phyloP scores from a whole-genome alignment of 352 stramenopile genomes.

The Phytophthora nicotianae region DNA sequence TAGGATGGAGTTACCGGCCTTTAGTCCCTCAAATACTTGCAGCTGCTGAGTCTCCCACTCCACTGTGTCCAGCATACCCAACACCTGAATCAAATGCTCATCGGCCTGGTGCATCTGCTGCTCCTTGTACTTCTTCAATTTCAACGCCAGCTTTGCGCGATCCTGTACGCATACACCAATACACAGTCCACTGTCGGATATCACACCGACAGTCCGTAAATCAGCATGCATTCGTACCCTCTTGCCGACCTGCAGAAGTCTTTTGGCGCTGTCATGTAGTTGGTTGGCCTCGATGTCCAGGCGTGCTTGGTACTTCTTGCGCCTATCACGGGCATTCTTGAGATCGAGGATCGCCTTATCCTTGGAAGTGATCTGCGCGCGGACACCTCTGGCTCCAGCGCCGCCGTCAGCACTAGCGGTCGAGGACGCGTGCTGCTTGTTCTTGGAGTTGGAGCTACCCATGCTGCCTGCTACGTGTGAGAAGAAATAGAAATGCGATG shows the following conservation, averaged over 20 bases:
- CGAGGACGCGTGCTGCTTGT: conserved; percentile 35
- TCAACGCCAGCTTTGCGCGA: conserved; percentile 84
- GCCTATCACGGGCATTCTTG: conserved; percentile 88
- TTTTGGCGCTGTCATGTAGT: conserved; percentile 80
- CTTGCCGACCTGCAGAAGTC: conserved; percentile 71
- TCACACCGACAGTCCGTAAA: not conserved
- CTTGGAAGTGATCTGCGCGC: conserved; percentile 81
- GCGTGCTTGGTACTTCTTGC: conserved; percentile 84
- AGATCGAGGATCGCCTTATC: conserved; percentile 90
- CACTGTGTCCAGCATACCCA: conserved; percentile 88
- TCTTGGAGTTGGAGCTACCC: conserved; percentile 66
- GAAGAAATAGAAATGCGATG: conserved; percentile 3
- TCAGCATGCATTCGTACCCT: conserved; percentile 35
- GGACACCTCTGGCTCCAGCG: conserved; percentile 30
- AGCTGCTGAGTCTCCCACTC: conserved; percentile 90
- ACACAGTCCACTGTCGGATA: conserved; percentile 7
- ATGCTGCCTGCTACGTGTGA: conserved; percentile 29
- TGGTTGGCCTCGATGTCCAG: conserved; percentile 84
- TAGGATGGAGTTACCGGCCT: conserved; percentile 87
- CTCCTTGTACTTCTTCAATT: conserved; percentile 92
- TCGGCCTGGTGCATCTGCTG: conserved; percentile 88
- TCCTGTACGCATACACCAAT: conserved; percentile 47
- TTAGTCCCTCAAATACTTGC: conserved; percentile 88
- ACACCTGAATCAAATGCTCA: conserved; percentile 85
- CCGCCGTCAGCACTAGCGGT: conserved; percentile 1